Evolutionary conservation across 805 yeast species (phyloP).

Genomic region (Debaryomyces maramus): DNA sequence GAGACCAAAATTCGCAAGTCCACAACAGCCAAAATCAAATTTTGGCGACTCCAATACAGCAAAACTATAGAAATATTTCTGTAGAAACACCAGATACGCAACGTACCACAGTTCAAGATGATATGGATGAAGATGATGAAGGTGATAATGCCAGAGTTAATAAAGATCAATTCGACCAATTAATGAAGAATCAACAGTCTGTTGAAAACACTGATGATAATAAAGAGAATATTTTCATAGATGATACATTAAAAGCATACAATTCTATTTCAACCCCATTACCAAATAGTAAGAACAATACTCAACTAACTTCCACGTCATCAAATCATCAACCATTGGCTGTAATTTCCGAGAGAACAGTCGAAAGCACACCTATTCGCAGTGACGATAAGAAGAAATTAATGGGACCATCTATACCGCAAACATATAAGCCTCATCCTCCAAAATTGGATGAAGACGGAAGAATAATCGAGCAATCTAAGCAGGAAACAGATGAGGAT

Average conservation of each 20-base stretch:
- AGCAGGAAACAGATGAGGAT: constrained; percentile 12
- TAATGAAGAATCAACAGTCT: constrained; percentile 15
- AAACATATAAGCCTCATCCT: constrained; percentile 30
- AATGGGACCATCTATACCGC: constrained; percentile 3
- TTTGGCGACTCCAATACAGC: constrained; percentile 32
- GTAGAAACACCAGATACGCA: constrained; percentile 48
- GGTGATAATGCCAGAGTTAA: constrained; percentile 28
- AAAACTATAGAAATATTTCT: constrained; percentile 11
- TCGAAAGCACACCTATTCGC: constrained; percentile 27
- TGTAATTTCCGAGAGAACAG: constrained; percentile 32
- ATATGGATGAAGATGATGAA: constrained; percentile 32
- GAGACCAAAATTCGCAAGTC: constrained; percentile 5
- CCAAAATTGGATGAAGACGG: constrained; percentile 37
- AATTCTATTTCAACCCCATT: constrained; percentile 34
- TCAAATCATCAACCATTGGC: constrained; percentile 27
- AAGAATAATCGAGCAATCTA: constrained; percentile 15
- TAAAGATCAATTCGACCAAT: constrained; percentile 32
- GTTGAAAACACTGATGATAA: constrained; percentile 31
- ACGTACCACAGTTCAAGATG: constrained; percentile 45
- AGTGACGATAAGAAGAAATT: constrained; percentile 6
- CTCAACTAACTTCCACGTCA: constrained; percentile 7
- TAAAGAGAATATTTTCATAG: constrained; percentile 49
- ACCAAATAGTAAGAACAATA: constrained; percentile 13
- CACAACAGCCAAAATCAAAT: constrained; percentile 10
- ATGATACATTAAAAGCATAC: constrained; percentile 26